Base-by-base conservation (phyloP, 352 stramenopile genomes). In the Phytophthora aleatoria region DNA sequence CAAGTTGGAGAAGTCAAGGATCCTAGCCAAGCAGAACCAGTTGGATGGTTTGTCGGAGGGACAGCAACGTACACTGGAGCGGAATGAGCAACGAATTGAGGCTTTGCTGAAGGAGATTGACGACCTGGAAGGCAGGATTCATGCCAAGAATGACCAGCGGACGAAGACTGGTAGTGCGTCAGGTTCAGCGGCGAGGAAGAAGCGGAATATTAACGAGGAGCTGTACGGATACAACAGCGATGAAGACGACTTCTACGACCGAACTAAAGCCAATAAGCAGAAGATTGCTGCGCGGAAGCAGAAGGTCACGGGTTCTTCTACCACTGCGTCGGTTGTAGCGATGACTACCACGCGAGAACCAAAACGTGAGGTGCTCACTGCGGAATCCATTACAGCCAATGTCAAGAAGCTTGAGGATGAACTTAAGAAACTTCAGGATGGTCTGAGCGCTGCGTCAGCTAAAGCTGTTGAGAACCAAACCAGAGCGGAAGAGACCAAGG, bases 221-320 rank as follows among this genome's bases (percentile, higher is more conserved):
- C 16, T 77, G 54, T 85, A 89, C 30, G 74, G 50, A 24, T 85
- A 91, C 55, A 79, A 72, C 47, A 91, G 81, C 51, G 85, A 93
- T 52, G 83, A 93, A 58, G 84, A 93, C 51, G 83, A 93, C 28
- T 93, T 91, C 43, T 93, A 91, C 54, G 85, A 93, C 62, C 81
- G 85, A 36, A 93, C 85, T 1, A 79, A 74, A 42, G 69, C 82
- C 3, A 90, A 89, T 49, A 64, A 89, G 39, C 61, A 73, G 42
- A 86, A 86, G 43, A 70, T 77, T 20, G 50, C 51, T n/a, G 73
- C 63, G 26, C 44, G 44, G 28, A 50, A 50, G 44, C 20, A 50
- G 28, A 50, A 50, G 28, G 44, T 50, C 12, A 36, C 3, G 20
- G 44, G 44, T 1, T 52, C 10, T 8, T 30, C 42, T 13, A 13